Evolutionary conservation across 2,329 filamentous ascomycete species (phyloP).

Genomic region (Malbranchea cinnamomea): DNA sequence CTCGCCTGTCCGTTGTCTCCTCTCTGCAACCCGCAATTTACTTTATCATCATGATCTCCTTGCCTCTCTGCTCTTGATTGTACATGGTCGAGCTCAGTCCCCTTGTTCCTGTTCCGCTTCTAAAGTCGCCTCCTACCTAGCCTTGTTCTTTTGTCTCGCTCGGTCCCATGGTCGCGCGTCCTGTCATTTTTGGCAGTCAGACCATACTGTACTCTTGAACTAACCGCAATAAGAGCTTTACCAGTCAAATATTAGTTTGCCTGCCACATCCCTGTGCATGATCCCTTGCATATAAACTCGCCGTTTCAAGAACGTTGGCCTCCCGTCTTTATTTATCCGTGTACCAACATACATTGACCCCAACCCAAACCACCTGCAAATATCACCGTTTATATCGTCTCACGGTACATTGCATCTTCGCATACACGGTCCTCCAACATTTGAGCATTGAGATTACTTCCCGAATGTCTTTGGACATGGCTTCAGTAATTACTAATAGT

Average conservation of each 20-base stretch:
- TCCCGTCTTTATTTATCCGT: constrained; percentile 10
- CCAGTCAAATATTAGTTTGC: constrained; percentile 3
- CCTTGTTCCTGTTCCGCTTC: constrained; percentile 8
- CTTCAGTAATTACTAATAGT: constrained; percentile 23
- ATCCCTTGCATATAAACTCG: constrained; percentile 18
- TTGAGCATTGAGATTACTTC: neutral
- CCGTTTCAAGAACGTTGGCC: constrained; percentile 4
- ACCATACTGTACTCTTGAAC: constrained; percentile 2
- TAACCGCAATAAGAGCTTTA: constrained; percentile 5
- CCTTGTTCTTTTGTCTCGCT: constrained; percentile 2
- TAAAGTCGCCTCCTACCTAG: constrained; percentile 7
- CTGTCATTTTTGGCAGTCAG: constrained; percentile 7
- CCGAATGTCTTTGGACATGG: constrained; percentile 13
- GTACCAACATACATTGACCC: constrained; percentile 8
- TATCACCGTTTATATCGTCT: constrained; percentile 1
- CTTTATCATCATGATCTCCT: constrained; percentile 11
- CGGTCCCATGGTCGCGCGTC: constrained; percentile 9
- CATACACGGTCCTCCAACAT: constrained; percentile 1
- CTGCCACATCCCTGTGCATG: constrained; percentile 13
- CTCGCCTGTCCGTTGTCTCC: constrained; percentile 3
- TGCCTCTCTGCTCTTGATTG: constrained; percentile 1
- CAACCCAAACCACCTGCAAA: constrained; percentile 1
- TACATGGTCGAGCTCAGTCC: constrained; percentile 8
- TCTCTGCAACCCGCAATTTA: constrained; percentile 8
- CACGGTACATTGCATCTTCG: constrained; percentile 1